Evolutionary conservation across 192 early-diverging fungal genomes (phyloP), one percentile per base, ranked within the genome.

Genomic region (Coemansia sp.): DNA sequence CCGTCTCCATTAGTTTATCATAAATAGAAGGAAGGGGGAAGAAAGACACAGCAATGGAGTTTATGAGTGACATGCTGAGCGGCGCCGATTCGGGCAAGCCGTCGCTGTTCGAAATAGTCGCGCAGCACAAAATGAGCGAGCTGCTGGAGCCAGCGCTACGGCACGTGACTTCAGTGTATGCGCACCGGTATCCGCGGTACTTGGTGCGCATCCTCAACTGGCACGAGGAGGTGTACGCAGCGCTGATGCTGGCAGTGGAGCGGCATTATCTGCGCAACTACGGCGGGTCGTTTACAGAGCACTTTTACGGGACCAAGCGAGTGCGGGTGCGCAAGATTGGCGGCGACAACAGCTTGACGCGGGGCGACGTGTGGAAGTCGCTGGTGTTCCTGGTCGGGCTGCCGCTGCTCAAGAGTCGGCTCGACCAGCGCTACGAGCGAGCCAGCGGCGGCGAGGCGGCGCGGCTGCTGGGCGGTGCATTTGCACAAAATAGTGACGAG

Each of bases 291-390:
- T 93, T 93, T 73, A 86, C 92, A n/a, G 95, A 97, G 75, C 89
- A 91, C 75, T 95, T 97, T 80, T 97, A 97, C 74, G 93, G 93
- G 4, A 69, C 91, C 22, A 93, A 92, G 75, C 79, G 94, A 55
- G 86, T 88, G 22, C 82, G 87, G 5, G 71, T 83, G 41, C 68
- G 72, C 66, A 82, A 59, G 51, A 62, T 75, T 32, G 51, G 78
- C 29, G 79, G 76, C 57, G 41, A 47, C 51, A 50, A 14, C 60
- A 65, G 71, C 32, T 59, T 91, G 43, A 80, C 83, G 6, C 67
- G 72, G 17, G 60, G 64, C 12, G 85, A 87, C 68, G 77, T 87
- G 60, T 82, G 84, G 69, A 58, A 66, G 49, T 94, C 92, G 5
- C 69, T 93, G 12, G 51, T 86, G 4, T 79, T 90, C 15, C 77